A percentile compares a stretch with the other conserved stretches of the same genome.
Conservation (phyloP, 805 yeast species). For the Metschnikowia arizonensis region DNA sequence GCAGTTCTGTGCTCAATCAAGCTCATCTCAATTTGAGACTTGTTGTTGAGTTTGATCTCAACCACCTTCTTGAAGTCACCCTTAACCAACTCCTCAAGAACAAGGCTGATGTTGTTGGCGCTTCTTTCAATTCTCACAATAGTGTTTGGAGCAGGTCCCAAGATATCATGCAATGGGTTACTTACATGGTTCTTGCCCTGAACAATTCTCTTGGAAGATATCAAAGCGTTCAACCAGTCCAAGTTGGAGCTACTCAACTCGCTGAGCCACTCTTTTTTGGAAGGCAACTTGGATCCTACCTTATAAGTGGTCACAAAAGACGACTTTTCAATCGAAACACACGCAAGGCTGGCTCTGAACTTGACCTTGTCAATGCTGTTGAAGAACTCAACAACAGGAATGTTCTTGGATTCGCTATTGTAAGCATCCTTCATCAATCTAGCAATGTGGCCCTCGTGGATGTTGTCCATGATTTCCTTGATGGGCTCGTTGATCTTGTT, state of each 20-base stretch:
- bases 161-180: conserved; percentile 76
- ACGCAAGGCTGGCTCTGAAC: conserved; percentile 20
- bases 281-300: conserved; percentile 35
- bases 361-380: conserved; percentile 50
- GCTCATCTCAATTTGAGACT: conserved; percentile 57
- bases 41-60: conserved; percentile 49
- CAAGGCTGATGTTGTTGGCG: conserved; percentile 55
- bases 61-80: conserved; percentile 68
- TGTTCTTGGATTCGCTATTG: conserved; percentile 59
- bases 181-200: conserved; percentile 78
- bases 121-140: conserved; percentile 56
- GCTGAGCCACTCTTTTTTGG: conserved; percentile 59
- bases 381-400: conserved; percentile 89
- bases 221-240: conserved; percentile 90
- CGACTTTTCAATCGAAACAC: conserved; percentile 33
- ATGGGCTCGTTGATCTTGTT: conserved; percentile 88
- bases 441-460: conserved; percentile 86
- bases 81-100: conserved; percentile 66
- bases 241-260: conserved; percentile 73
- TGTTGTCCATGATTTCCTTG: conserved; percentile 78
- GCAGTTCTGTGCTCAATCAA: conserved; percentile 87
- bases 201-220: conserved; percentile 72
- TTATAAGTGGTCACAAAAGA: conserved; percentile 33
- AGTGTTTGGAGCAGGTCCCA: conserved; percentile 65
- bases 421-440: conserved; percentile 67